These are phyloP conservation scores for Pyronema omphalodes DNA, from an alignment of 495 filamentous ascomycete species.

Conservation along the genomic window DNA sequence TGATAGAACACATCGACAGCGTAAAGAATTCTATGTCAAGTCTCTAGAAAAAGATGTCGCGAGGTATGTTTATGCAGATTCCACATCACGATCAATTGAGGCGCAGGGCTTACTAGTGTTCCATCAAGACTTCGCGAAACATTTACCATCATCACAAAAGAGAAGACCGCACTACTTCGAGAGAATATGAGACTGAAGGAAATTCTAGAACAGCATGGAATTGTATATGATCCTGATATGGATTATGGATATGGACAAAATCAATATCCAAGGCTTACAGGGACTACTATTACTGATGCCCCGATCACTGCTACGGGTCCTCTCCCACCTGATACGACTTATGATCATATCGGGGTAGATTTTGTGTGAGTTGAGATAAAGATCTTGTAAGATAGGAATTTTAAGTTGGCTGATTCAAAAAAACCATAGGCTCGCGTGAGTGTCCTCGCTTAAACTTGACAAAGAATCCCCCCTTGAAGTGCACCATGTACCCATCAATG, in stretches of 20 bases:
- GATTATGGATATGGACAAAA: background rate
- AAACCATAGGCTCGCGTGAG: too few relatives aligned
- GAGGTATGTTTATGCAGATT: conserved; percentile 30
- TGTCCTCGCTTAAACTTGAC: too few relatives aligned
- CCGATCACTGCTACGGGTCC: background rate
- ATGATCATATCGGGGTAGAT: conserved; percentile 78
- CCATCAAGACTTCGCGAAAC: conserved; percentile 34
- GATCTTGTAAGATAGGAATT: background rate
- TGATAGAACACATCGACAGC: conserved; percentile 70
- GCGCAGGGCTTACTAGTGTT: too few relatives aligned
- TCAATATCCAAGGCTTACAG: too few relatives aligned
- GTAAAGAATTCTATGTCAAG: conserved; percentile 91
- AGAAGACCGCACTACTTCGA: conserved; percentile 45
- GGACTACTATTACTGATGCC: too few relatives aligned
- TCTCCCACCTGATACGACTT: conserved; percentile 39
- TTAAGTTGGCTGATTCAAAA: background rate
- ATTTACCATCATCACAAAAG: conserved; percentile 40
- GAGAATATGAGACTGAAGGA: conserved; percentile 65
- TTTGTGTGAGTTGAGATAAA: conserved; percentile 81
- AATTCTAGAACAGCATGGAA: conserved; percentile 54
- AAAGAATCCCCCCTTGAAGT: too few relatives aligned
- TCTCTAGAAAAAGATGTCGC: conserved; percentile 78
- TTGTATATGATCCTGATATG: conserved; percentile 30
- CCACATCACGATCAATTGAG: too few relatives aligned
- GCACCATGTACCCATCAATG: background rate